These are phyloP conservation scores for Colletotrichum siamense DNA, from an alignment of 2,329 filamentous ascomycete species.

Conservation along the genomic window DNA sequence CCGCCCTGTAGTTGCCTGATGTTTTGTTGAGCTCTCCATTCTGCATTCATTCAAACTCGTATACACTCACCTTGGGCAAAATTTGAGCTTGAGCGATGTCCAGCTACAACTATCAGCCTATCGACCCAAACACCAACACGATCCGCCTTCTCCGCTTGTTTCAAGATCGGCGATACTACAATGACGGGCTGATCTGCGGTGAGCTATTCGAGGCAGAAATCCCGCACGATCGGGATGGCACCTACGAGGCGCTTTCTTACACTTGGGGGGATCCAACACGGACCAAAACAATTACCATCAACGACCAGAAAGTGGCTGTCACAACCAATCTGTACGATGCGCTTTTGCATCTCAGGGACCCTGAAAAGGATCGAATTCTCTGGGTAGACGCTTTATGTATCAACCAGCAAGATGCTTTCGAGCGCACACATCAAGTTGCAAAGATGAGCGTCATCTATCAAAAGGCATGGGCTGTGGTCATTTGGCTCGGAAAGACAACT, in stretches of 20 bases:
- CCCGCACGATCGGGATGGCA: not conserved
- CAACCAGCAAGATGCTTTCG: not conserved
- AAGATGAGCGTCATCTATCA: conserved; percentile 10
- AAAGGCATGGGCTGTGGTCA: not conserved
- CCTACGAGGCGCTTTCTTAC: conserved; percentile 27
- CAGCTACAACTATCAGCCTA: not conserved
- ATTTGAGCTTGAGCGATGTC: not conserved
- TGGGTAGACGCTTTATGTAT: conserved; percentile 22
- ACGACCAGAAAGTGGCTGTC: not conserved
- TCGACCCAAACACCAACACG: not conserved
- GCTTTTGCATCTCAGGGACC: not conserved
- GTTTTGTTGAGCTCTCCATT: not conserved
- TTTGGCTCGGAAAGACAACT: not conserved
- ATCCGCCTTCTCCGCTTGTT: not conserved
- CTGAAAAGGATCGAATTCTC: conserved; percentile 19
- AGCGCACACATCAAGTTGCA: conserved; percentile 5
- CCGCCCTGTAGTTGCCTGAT: not conserved
- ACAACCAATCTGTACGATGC: not conserved
- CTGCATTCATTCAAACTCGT: not conserved
- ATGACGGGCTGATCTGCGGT: conserved; percentile 4
- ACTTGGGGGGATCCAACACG: conserved; percentile 16
- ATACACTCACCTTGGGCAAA: not conserved
- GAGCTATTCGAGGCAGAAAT: conserved; percentile 20
- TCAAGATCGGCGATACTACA: not conserved
- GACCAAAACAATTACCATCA: not conserved